Evolutionary conservation across 495 filamentous ascomycete species (phyloP).

Genomic region (Aspergillus carlsbadensis): DNA sequence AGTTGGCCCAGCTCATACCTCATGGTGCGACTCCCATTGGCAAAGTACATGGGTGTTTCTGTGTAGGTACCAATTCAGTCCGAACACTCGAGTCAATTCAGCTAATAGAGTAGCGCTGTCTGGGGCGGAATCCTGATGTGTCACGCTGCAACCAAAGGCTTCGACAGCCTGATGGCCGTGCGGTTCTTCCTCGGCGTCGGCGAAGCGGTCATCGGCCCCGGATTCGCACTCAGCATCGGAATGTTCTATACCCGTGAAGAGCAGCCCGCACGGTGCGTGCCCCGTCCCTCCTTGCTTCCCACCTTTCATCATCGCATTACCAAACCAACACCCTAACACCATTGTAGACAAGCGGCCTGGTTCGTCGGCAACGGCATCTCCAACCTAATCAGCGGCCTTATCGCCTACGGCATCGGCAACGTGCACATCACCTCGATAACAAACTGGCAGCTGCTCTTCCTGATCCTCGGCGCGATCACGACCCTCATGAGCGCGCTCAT

Average conservation of each 20-base stretch:
- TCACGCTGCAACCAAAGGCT: slow-evolving; percentile 50
- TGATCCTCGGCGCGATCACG: slow-evolving; percentile 41
- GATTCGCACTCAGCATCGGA: slow-evolving; percentile 52
- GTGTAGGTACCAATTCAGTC: slow-evolving; percentile 15
- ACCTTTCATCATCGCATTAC: neutral
- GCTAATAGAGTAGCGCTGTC: slow-evolving; percentile 25
- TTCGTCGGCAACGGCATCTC: slow-evolving; percentile 38
- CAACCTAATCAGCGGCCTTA: slow-evolving; percentile 52
- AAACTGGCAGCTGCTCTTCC: slow-evolving; percentile 45
- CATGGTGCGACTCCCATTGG: slow-evolving; percentile 56
- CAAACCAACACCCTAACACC: slow-evolving; percentile 21
- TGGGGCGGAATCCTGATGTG: slow-evolving; percentile 39
- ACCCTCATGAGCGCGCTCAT: slow-evolving; percentile 36
- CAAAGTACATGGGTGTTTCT: slow-evolving; percentile 45
- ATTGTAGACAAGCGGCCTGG: slow-evolving; percentile 36
- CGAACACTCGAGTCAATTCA: no score
- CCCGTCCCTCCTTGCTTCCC: neutral
- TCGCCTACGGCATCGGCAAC: slow-evolving; percentile 56
- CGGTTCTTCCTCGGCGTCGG: slow-evolving; percentile 56
- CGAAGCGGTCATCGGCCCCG: slow-evolving; percentile 57
- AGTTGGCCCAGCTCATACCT: slow-evolving; percentile 55
- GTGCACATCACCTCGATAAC: slow-evolving; percentile 41
- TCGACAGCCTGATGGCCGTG: slow-evolving; percentile 46
- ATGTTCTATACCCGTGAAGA: slow-evolving; percentile 56
- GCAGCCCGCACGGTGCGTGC: slow-evolving; percentile 50